Conservation (phyloP, 768 basidiomycete species). For the Sutorius australiensis region DNA sequence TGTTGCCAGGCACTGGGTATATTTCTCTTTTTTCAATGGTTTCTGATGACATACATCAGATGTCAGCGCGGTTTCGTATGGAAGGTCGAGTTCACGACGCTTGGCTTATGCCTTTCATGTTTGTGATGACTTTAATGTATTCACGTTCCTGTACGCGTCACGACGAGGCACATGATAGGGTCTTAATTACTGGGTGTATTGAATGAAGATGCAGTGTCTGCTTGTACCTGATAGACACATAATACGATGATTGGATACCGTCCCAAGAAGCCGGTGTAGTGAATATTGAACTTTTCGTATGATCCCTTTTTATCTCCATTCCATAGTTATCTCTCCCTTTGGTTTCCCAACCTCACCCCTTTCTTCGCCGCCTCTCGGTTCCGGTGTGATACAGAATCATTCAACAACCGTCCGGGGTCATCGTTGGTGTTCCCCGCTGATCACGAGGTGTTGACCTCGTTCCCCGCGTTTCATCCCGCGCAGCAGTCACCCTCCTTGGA, state of each 20-base stretch:
- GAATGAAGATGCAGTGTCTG: neutral
- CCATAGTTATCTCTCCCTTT: neutral
- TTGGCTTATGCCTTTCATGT: constrained; percentile 9
- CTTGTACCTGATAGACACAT: neutral
- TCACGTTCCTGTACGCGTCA: neutral
- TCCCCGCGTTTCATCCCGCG: neutral
- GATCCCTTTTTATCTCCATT: neutral
- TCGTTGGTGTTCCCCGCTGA: neutral
- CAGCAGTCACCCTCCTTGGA: neutral
- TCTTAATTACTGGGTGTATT: neutral
- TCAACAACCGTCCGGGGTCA: neutral
- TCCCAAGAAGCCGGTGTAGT: too few relatives aligned
- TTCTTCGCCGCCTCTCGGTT: neutral
- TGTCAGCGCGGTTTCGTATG: neutral
- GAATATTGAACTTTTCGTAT: neutral
- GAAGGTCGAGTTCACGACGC: neutral
- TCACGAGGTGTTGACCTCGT: neutral
- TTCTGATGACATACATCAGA: neutral
- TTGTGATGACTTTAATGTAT: constrained; percentile 6
- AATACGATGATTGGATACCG: neutral
- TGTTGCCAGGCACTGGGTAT: neutral
- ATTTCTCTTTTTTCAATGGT: neutral
- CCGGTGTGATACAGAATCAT: neutral
- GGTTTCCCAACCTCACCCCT: neutral
- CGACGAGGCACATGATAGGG: too few relatives aligned